Evolutionary conservation across 108 stramenopile genomes (phyloP).

Genomic region (Discostella stelligeroides): DNA sequence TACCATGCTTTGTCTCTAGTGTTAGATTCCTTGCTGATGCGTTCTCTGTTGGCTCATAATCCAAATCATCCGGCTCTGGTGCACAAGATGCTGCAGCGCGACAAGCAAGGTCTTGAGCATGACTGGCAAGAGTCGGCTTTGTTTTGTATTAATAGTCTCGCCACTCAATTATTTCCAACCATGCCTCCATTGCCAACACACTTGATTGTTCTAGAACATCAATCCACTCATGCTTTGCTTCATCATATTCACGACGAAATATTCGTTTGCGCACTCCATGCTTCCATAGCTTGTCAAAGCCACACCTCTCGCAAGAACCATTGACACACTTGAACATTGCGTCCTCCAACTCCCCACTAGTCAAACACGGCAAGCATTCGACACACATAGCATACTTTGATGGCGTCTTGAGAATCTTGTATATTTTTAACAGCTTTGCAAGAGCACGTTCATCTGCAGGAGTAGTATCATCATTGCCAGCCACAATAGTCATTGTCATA

Average conservation of each 20-base stretch:
- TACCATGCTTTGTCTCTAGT: neutral
- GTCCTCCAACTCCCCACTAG: neutral
- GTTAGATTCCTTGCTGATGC: slow-evolving; percentile 3
- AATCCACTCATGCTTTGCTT: too few species aligned
- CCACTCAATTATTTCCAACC: slow-evolving; percentile 3
- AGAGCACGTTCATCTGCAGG: neutral
- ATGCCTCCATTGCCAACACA: neutral
- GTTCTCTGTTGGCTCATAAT: neutral
- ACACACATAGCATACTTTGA: slow-evolving; percentile 9
- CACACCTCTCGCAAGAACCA: neutral
- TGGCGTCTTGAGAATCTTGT: neutral
- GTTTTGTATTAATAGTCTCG: neutral
- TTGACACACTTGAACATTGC: neutral
- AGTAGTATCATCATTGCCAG: neutral
- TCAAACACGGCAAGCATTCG: slow-evolving; percentile 1
- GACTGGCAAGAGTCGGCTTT: neutral
- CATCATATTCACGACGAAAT: neutral
- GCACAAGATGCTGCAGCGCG: neutral
- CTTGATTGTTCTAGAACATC: neutral
- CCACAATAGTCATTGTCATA: neutral
- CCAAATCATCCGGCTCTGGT: neutral
- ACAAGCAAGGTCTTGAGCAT: neutral
- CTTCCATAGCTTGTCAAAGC: slow-evolving; percentile 10
- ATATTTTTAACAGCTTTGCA: neutral
- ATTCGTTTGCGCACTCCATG: neutral